Conservation (phyloP, 768 basidiomycete genomes). For the Floccularia luteovirens region DNA sequence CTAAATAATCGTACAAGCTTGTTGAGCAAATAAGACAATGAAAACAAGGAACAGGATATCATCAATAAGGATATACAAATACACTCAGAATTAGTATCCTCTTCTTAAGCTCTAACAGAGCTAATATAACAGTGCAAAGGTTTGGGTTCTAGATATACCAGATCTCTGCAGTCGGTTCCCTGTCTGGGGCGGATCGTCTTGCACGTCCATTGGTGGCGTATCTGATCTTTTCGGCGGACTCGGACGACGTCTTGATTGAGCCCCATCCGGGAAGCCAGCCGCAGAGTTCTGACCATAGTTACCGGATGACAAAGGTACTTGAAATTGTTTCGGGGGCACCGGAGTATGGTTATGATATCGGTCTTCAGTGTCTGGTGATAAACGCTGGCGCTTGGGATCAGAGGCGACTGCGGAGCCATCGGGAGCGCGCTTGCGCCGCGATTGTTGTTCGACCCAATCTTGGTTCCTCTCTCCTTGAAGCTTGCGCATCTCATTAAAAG, state of each 20-base stretch:
- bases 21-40: no score
- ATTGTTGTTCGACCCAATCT: no score
- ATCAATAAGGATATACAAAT: no score
- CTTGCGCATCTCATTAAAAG: neutral
- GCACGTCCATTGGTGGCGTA: neutral
- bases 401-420: neutral
- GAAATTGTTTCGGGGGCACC: slow-evolving; percentile 14
- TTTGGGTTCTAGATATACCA: no score
- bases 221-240: neutral
- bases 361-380: neutral
- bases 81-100: no score
- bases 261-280: slow-evolving; percentile 11
- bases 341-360: neutral
- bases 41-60: no score
- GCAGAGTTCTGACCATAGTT: slow-evolving; percentile 17
- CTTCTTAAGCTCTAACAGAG: no score
- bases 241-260: slow-evolving; percentile 5
- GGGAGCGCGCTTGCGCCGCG: neutral
- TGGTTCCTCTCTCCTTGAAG: no score
- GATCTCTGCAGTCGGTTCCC: no score
- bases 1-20: no score
- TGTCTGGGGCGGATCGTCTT: no score
- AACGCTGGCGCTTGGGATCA: neutral
- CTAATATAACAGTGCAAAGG: no score
- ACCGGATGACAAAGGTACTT: slow-evolving; percentile 16